phyloP scores from a whole-genome alignment of 176 grass and related monocot genomes.

The Musa acuminata region DNA sequence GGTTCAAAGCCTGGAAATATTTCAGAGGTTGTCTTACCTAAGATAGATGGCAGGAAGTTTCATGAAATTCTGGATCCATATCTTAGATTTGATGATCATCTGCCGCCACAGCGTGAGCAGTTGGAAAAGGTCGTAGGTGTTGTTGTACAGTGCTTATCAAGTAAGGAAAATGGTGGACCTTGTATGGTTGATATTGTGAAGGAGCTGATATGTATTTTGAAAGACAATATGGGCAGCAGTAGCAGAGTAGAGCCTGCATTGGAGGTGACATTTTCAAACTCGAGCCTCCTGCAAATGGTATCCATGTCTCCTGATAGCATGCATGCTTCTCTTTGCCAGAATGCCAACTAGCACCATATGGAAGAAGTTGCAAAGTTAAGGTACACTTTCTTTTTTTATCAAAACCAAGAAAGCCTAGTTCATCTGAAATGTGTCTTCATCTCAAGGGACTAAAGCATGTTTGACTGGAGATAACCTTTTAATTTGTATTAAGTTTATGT shows the following conservation, averaged over 20 bases:
- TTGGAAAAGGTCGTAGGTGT: slow-evolving; percentile 60
- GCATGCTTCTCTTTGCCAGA: slow-evolving; percentile 3
- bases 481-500: neutral
- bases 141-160: slow-evolving; percentile 57
- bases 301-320: slow-evolving; percentile 86
- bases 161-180: slow-evolving; percentile 33
- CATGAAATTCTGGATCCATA: slow-evolving; percentile 75
- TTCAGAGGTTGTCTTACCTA: slow-evolving; percentile 50
- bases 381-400: neutral
- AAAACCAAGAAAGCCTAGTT: neutral
- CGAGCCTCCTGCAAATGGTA: slow-evolving; percentile 93
- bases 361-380: neutral
- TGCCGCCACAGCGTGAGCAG: slow-evolving; percentile 48
- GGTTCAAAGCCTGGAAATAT: slow-evolving; percentile 45
- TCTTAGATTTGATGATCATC: slow-evolving; percentile 55
- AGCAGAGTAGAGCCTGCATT: slow-evolving; percentile 75
- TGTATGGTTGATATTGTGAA: slow-evolving; percentile 52
- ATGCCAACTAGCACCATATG: neutral
- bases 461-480: neutral
- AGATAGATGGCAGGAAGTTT: slow-evolving; percentile 46
- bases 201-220: slow-evolving; percentile 46
- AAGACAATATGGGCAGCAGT: slow-evolving; percentile 60
- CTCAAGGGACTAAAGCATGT: neutral
- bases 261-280: slow-evolving; percentile 79
- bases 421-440: neutral